These are phyloP conservation scores for Cystoisospora suis DNA, from an alignment of 169 alveolate genomes.

Conservation along the genomic window DNA sequence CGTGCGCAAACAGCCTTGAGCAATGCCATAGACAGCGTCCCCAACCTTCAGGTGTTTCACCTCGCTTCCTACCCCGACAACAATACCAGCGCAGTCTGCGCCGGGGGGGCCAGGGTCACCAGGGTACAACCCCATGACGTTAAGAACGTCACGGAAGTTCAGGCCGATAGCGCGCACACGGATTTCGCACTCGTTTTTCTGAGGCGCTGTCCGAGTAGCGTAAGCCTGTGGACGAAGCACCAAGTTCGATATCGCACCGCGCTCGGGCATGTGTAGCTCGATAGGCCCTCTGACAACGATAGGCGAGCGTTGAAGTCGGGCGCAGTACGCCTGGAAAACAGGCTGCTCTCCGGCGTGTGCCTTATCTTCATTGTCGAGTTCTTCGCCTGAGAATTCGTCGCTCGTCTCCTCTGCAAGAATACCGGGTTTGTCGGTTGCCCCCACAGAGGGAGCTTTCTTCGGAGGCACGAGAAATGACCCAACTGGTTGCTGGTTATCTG, in stretches of 20 bases:
- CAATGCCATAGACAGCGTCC: constrained; percentile 75
- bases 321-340: background rate
- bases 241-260: constrained; percentile 65
- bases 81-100: constrained; percentile 76
- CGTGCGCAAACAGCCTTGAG: constrained; percentile 74
- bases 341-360: background rate
- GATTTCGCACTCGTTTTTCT: constrained; percentile 42
- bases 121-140: constrained; percentile 80
- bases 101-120: constrained; percentile 88
- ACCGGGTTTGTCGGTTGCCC: background rate
- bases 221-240: constrained; percentile 63
- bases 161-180: constrained; percentile 71
- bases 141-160: constrained; percentile 77
- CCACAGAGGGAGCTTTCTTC: background rate
- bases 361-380: background rate
- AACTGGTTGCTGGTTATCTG: background rate
- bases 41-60: constrained; percentile 67
- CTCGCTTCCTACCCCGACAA: constrained; percentile 68
- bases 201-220: constrained; percentile 31
- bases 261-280: constrained; percentile 64
- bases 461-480: background rate
- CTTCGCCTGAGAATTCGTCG: background rate
- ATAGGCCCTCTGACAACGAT: constrained; percentile 42
- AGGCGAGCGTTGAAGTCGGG: constrained; percentile 33
- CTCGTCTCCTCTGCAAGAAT: background rate